Conservation (phyloP, 345 rosid genomes). For the Eucalyptus erythrocorys region DNA sequence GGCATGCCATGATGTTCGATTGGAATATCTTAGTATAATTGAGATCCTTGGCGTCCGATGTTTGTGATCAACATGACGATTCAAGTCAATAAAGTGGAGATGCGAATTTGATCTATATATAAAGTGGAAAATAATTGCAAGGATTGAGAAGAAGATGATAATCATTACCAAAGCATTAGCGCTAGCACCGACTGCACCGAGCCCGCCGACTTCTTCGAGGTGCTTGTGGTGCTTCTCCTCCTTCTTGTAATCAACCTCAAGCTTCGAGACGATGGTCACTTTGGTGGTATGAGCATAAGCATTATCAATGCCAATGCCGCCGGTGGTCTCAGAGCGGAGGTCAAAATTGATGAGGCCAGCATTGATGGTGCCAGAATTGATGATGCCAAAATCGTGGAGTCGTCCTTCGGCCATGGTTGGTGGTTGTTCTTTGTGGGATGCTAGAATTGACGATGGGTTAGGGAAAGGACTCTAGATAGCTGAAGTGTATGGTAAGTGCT, state of each 20-base stretch:
- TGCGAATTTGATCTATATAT: background rate
- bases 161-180: slow-evolving; percentile 40
- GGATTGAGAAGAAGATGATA: too few relatives aligned
- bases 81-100: background rate
- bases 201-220: slow-evolving; percentile 34
- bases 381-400: too few relatives aligned
- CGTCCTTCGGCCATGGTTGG: slow-evolving; percentile 30
- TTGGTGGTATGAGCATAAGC: background rate
- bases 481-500: background rate
- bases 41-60: background rate
- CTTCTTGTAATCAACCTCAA: slow-evolving; percentile 16
- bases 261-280: background rate
- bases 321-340: slow-evolving; percentile 5
- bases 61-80: background rate
- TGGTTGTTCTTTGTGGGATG: background rate
- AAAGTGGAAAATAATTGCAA: background rate
- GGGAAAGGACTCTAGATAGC: background rate
- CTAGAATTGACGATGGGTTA: background rate
- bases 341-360: too few relatives aligned
- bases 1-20: background rate
- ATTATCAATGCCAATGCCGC: background rate
- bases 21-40: background rate
- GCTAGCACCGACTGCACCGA: slow-evolving; percentile 28
- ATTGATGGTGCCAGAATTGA: too few relatives aligned
- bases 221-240: slow-evolving; percentile 64